Evolutionary conservation across 1,284 basidiomycete genomes (phyloP), one percentile per base, ranked within the genome.

Genomic region (Microbotryum saponariae): DNA sequence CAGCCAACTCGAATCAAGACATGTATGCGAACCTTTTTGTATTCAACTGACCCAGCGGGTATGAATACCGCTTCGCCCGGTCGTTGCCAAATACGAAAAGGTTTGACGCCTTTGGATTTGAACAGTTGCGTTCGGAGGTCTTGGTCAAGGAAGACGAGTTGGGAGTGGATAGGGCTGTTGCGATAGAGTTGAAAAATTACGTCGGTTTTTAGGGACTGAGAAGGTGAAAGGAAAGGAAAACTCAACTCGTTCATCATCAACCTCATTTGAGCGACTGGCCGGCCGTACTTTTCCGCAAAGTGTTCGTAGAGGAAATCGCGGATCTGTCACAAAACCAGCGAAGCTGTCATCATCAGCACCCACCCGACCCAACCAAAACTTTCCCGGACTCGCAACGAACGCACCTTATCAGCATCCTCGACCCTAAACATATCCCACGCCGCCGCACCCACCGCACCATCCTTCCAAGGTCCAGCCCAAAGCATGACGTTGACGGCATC

Each of bases 31-130:
- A 6, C 14, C 18, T 1, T 16, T 16, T 42, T 42, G 31, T 10
- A 42, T 37, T 3, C 93, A 91, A 76, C 96, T 91, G 90, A 96
- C 42, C 93, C 92, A 2, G 92, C 92, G 4, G 92, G 92, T 68
- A 97, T 91, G 74, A 97, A 93, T 14, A 97, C 85, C 0, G 90
- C 92, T 71, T 97, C 87, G n/a, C 91, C 91, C 1, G 88, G 87
- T 67, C 82, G 82, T 76, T 97, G 93, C 76, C 91, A 91, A 33
- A 96, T 81, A 57, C 91, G 78, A 78, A 85, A 88, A 66, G 87
- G 87, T 74, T 78, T 82, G 47, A 97, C 87, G 4, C 85, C 85
- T 63, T 82, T 80, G 67, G 82, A 76, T 9, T 85, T 81, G 68
- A 73, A 87, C 47, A 97, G 77, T 75, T 87, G 82, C 71, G 81